Base-by-base conservation (phyloP, 441 rosid genomes). In the Adansonia madagascariensis region DNA sequence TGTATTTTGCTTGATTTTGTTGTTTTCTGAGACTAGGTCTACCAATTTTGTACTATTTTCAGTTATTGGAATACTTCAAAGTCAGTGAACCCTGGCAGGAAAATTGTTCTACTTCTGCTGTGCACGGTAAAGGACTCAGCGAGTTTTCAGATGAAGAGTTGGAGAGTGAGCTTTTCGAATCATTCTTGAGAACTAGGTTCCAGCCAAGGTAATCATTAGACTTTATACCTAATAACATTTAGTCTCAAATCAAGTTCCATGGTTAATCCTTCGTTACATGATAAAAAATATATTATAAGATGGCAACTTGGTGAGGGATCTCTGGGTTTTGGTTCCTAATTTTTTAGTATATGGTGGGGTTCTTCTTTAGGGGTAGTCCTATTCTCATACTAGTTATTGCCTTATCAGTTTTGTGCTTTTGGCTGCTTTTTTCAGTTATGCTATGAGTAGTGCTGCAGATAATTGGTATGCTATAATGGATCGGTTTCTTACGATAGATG, bases 381-480 rank as follows among this genome's bases (percentile, higher is more conserved):
- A 22, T 12, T 2, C 14, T 24, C 61, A 7, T 46, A 4, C 5
- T 6, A 41, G 50, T 31, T 31, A 3, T 31, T 31, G 35, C 35
- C 35, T 20, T 22, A 5, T 46, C 1, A 12, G 11, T 68, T 47
- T 46, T 47, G n/a, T 71, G 63, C 35, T 85, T 82, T 80, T 79
- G 70, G 53, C 46, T 80, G 64, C 64, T 84, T 81, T 60, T 84
- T 80, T 52, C 89, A 95, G 98, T 73, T 77, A 70, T 80, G 88
- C 93, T 1, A 57, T 78, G 49, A 82, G 94, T 49, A 43, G n/a
- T 10, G 94, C 98, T 47, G 90, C 98, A 22, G 94, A 87, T 73
- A 82, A 91, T 78, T 92, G 97, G 95, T 43, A 43, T 66, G 89
- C 88, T 10, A 74, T 90, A 70, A 92, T 95, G 98, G 99, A 95